phyloP scores from a whole-genome alignment of 2,329 filamentous ascomycete species.

The Colletotrichum endophyticum region DNA sequence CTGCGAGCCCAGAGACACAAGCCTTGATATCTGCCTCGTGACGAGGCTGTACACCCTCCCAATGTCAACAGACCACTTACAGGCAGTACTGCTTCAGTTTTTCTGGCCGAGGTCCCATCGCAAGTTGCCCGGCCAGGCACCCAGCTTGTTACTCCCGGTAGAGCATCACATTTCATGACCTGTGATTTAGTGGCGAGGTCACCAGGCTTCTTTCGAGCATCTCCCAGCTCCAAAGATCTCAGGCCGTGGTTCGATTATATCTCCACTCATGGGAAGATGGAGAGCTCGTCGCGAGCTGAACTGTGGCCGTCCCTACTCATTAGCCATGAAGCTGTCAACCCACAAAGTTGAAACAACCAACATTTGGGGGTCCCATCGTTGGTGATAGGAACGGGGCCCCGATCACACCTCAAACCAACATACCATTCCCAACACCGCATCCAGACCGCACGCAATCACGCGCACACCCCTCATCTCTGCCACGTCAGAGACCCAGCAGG shows the following conservation, averaged over 20 bases:
- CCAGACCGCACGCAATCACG: neutral
- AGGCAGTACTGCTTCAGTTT: neutral
- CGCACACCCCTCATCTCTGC: neutral
- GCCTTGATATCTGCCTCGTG: neutral
- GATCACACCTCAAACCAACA: neutral
- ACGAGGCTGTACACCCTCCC: neutral
- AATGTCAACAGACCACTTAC: neutral
- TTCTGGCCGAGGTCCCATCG: neutral
- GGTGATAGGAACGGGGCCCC: neutral
- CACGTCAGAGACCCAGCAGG: neutral
- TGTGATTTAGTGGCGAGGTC: neutral
- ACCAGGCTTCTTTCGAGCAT: neutral
- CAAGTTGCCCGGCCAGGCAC: neutral
- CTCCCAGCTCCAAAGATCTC: neutral
- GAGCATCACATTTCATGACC: neutral
- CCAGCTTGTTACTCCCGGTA: neutral
- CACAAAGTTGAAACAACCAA: neutral
- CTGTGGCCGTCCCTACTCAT: neutral
- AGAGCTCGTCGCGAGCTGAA: neutral
- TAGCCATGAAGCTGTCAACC: neutral
- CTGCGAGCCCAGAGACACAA: neutral
- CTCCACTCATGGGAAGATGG: neutral
- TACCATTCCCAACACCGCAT: neutral
- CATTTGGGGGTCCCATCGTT: neutral
- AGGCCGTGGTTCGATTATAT: neutral